phyloP scores from a whole-genome alignment of 306 rosid species.

The Lathyrus oleraceus region DNA sequence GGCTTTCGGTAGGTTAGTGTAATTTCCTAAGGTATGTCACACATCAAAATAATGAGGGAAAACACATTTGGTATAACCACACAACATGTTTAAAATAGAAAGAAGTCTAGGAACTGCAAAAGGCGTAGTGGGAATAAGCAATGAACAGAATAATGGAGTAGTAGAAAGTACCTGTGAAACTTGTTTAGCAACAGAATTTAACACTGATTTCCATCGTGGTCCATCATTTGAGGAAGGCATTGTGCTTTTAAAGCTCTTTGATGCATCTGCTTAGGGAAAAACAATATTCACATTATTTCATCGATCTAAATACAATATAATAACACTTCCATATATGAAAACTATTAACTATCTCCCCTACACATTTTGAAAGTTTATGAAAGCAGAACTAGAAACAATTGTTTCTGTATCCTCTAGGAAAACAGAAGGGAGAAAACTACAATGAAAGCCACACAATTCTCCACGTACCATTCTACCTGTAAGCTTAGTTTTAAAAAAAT shows the following conservation, averaged over 20 bases:
- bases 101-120: conserved; percentile 15
- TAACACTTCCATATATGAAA: conserved; percentile 1
- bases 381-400: conserved; percentile 30
- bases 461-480: background rate
- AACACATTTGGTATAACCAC: conserved; percentile 29
- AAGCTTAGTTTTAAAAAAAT: background rate
- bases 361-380: conserved; percentile 22
- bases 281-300: conserved; percentile 36
- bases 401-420: background rate
- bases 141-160: conserved; percentile 9
- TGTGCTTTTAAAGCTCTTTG: conserved; percentile 48
- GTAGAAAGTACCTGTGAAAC: conserved; percentile 78
- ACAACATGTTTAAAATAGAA: background rate
- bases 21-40: conserved; percentile 8
- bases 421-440: background rate
- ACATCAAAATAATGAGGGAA: conserved; percentile 3
- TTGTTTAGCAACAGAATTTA: conserved; percentile 76
- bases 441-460: conserved; percentile 1
- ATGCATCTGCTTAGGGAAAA: conserved; percentile 49
- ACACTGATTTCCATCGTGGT: conserved; percentile 76
- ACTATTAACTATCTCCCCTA: conserved; percentile 17
- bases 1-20: conserved; percentile 4
- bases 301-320: conserved; percentile 26
- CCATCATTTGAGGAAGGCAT: conserved; percentile 49
- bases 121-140: conserved; percentile 16